Percentiles rank a stretch among this genome's conserved stretches.
phyloP scores from a whole-genome alignment of 2,329 filamentous ascomycete species.

The Fusarium sororula region DNA sequence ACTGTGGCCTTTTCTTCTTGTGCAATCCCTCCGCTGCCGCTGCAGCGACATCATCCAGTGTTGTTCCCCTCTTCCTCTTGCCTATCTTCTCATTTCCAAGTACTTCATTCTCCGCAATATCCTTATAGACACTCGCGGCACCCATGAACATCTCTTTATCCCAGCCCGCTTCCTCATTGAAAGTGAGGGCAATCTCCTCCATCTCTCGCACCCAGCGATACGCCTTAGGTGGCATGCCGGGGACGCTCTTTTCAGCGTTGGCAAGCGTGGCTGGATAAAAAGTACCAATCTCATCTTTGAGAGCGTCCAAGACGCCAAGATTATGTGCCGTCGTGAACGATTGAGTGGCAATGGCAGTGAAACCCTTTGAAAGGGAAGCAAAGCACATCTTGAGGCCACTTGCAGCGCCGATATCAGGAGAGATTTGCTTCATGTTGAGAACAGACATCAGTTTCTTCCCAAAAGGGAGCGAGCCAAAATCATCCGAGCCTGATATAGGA shows the following conservation, averaged over 20 bases:
- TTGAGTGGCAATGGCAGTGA: conserved; percentile 75
- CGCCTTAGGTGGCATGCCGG: conserved; percentile 75
- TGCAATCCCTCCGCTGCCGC: conserved; percentile 58
- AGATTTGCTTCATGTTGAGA: conserved; percentile 61
- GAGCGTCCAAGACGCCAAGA: conserved; percentile 68
- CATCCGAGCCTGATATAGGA: conserved; percentile 59
- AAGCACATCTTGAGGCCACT: conserved; percentile 74
- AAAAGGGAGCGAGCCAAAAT: conserved; percentile 51
- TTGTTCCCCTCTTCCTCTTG: conserved; percentile 63
- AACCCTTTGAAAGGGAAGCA: conserved; percentile 68
- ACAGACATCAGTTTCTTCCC: conserved; percentile 52
- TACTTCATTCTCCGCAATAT: conserved; percentile 68
- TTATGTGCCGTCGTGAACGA: conserved; percentile 73
- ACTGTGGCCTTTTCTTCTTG: conserved; percentile 51
- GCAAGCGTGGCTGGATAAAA: conserved; percentile 58
- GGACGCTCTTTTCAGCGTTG: conserved; percentile 60
- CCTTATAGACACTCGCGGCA: conserved; percentile 68
- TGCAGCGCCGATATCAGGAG: conserved; percentile 61
- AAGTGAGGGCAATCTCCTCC: conserved; percentile 76
- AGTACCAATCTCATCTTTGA: conserved; percentile 64
- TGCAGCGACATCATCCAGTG: conserved; percentile 65
- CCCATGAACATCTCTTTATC: conserved; percentile 63
- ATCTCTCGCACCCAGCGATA: conserved; percentile 83
- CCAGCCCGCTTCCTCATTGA: conserved; percentile 72
- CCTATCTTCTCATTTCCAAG: conserved; percentile 68